A percentile compares a stretch with the other conserved stretches of the same genome.
phyloP scores from a whole-genome alignment of 345 rosid species.

The Trapa bicornis region DNA sequence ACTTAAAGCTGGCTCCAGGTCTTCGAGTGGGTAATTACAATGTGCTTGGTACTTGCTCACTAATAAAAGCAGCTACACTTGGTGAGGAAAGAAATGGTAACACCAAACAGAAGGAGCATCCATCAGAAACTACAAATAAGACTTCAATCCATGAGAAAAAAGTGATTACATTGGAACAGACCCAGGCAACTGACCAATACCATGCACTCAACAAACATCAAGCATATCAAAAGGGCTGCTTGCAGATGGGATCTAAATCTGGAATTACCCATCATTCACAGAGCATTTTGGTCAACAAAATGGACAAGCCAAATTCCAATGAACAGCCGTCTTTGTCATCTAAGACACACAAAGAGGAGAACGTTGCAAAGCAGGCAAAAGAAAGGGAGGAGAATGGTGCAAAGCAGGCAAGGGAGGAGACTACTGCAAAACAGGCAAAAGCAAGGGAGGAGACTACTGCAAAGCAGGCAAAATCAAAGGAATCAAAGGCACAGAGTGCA shows the following conservation, averaged over 20 bases:
- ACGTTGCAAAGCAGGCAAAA: slow-evolving; percentile 21
- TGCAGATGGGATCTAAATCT: slow-evolving; percentile 9
- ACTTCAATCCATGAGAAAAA: slow-evolving; percentile 14
- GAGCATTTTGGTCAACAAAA: slow-evolving; percentile 15
- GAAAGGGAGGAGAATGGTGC: slow-evolving; percentile 20
- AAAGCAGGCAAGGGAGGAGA: no score
- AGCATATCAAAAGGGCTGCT: slow-evolving; percentile 16
- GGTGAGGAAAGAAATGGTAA: slow-evolving; percentile 16
- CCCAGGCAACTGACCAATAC: slow-evolving; percentile 7
- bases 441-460: no score
- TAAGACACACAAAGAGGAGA: slow-evolving; percentile 17
- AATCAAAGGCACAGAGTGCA: slow-evolving; percentile 25
- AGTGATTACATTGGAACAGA: slow-evolving; percentile 15
- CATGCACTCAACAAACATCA: slow-evolving; percentile 15
- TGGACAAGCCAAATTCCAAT: slow-evolving; percentile 22
- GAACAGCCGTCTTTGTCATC: slow-evolving; percentile 17
- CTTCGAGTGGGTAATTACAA: slow-evolving; percentile 24
- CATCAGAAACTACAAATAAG: background rate
- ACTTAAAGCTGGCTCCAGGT: slow-evolving; percentile 14
- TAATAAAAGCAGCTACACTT: slow-evolving; percentile 27
- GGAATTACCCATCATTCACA: slow-evolving; percentile 17
- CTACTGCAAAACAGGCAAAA: no score
- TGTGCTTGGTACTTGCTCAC: slow-evolving; percentile 23
- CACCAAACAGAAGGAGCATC: slow-evolving; percentile 15
- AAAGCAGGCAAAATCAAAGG: no score